Base-by-base conservation (phyloP, 441 rosid genomes). In the Erysimum cheiri region DNA sequence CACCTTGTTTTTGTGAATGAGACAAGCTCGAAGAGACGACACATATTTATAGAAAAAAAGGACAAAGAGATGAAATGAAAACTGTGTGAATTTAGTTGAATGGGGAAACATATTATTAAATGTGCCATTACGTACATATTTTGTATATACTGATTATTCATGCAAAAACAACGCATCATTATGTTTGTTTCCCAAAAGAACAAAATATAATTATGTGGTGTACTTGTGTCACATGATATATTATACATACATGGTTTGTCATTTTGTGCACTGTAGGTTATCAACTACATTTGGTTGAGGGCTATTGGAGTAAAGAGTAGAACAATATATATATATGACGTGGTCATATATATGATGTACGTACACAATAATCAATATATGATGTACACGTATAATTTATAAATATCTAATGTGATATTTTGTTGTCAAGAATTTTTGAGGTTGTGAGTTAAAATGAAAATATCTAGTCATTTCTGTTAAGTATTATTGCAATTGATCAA, bases 161-260 rank as follows among this genome's bases (percentile, higher is more conserved):
- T 73, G 62, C 50, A 66, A 73, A 55, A 73, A 59, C 77, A 73
- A 50, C 73, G 48, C 59, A 58, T 59, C 60, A 73, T 73, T 73
- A 58, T 73, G 67, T 72, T 72, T 72, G 73, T 74, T 67, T 68
- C 64, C 64, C 52, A 60, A 60, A 74, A 69, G n/a, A 53, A 74
- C 69, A 67, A 74, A 67, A 54, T 44, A 61, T 53, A 67, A 68
- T 60, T 44, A 66, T 67, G 72, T 60, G 50, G 50, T 52, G 72
- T 67, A 67, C 69, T 74, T 74, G 73, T 74, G 64, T 68, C 78
- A 74, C 78, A 68, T 60, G 68, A 67, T 74, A 68, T 52, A 15
- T 50, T 10, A 24, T 35, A 67, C 29, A 60, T 62, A 54, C 31
- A 54, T 47, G 36, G 70, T 67, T 74, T 74, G 69, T 68, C 78